Evolutionary conservation across 2,329 filamentous ascomycete genomes (phyloP).

Genomic region (Xylaria sp.): DNA sequence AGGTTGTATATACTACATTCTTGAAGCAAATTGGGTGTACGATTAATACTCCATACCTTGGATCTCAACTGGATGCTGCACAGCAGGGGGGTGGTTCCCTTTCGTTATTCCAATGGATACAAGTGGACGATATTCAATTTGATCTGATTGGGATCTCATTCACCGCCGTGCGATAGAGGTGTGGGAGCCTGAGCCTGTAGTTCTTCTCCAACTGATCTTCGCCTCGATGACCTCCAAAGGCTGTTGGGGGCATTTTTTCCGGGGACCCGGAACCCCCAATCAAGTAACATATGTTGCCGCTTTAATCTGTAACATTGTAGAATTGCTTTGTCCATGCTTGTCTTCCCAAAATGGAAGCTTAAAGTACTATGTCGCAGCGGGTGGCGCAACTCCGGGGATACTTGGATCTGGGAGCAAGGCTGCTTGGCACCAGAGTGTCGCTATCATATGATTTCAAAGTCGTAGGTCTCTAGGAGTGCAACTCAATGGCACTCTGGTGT

Average conservation of each 20-base stretch:
- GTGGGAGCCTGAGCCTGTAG: not conserved
- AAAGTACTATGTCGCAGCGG: not conserved
- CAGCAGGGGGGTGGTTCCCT: not conserved
- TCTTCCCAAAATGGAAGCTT: not conserved
- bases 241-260: not conserved
- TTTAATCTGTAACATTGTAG: not conserved
- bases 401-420: not conserved
- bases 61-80: no score
- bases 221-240: not conserved
- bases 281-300: not conserved
- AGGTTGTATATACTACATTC: not conserved
- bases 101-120: not conserved
- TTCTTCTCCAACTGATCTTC: constrained; percentile 7
- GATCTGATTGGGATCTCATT: not conserved
- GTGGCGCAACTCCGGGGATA: not conserved
- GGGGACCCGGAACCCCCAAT: not conserved
- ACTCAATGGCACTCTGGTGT: no score
- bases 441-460: not conserved
- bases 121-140: not conserved
- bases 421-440: not conserved
- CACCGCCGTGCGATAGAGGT: not conserved
- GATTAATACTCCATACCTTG: not conserved
- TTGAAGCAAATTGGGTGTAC: not conserved
- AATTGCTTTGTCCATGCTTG: not conserved
- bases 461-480: no score